Percentiles rank a stretch among this genome's conserved stretches.
Conservation (phyloP, 345 rosid species). For the Anastatica hierochuntica region DNA sequence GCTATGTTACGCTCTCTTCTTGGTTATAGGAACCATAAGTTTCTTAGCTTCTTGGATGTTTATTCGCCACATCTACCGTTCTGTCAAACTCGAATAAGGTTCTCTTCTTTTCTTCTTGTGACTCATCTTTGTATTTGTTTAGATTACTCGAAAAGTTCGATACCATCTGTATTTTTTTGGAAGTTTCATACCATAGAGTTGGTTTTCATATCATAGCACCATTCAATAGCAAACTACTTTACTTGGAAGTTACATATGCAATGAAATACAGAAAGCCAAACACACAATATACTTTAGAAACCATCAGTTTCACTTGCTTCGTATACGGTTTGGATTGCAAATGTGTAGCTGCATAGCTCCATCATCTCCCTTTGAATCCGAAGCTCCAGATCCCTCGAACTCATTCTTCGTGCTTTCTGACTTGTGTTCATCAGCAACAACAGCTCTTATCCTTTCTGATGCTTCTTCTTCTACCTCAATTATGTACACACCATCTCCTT, state of each 20-base stretch:
- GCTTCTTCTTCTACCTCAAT: slow-evolving; percentile 14
- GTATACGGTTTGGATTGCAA: background rate
- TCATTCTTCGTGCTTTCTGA: slow-evolving; percentile 11
- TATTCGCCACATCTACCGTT: slow-evolving; percentile 45
- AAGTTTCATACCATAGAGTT: background rate
- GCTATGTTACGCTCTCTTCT: slow-evolving; percentile 62
- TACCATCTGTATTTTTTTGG: background rate
- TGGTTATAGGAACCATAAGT: slow-evolving; percentile 59
- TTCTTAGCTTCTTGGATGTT: slow-evolving; percentile 53
- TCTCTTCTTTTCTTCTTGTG: background rate
- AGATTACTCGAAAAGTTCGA: background rate
- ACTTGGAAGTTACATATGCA: slow-evolving; percentile 15
- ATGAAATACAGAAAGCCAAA: slow-evolving; percentile 5
- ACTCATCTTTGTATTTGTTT: slow-evolving; percentile 17
- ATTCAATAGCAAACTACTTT: slow-evolving; percentile 16
- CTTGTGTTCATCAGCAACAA: slow-evolving; percentile 5
- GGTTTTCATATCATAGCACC: slow-evolving; percentile 7
- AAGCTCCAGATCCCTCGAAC: background rate
- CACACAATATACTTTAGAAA: background rate
- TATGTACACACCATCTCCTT: slow-evolving; percentile 17
- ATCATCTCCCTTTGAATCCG: slow-evolving; percentile 3
- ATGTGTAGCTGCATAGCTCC: slow-evolving; percentile 3
- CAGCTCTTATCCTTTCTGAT: background rate
- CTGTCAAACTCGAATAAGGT: slow-evolving; percentile 38
- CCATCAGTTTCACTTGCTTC: slow-evolving; percentile 8